Conservation (phyloP, 257 asterid genomes). For the Ophiorrhiza pumila region DNA sequence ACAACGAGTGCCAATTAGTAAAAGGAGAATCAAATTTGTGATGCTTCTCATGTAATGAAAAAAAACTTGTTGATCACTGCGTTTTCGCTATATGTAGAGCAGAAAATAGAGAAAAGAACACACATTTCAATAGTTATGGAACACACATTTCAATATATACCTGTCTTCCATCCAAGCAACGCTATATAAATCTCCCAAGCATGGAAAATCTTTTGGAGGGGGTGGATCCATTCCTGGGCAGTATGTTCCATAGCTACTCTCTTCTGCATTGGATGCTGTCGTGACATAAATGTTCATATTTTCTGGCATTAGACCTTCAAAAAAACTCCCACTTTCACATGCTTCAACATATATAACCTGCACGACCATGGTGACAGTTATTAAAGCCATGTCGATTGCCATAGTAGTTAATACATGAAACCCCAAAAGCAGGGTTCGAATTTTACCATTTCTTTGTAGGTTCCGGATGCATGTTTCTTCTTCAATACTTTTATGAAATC, state of each 20-base stretch:
- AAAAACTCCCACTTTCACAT: constrained; percentile 87
- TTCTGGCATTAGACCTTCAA: constrained; percentile 83
- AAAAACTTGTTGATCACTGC: no score
- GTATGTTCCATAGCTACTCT: constrained; percentile 91
- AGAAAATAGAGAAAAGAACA: background rate
- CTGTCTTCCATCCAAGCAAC: constrained; percentile 99
- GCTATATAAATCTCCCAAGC: constrained; percentile 91
- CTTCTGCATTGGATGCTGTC: constrained; percentile 81
- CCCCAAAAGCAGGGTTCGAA: background rate
- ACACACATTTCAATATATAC: constrained; percentile 28
- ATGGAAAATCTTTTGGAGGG: constrained; percentile 60
- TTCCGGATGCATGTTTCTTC: constrained; percentile 62
- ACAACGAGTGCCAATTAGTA: background rate
- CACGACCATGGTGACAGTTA: background rate
- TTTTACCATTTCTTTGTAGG: constrained; percentile 77
- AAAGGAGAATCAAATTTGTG: background rate
- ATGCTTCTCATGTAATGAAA: no score
- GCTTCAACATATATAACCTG: constrained; percentile 85
- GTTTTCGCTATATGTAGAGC: background rate
- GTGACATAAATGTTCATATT: constrained; percentile 70
- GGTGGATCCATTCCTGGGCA: constrained; percentile 74
- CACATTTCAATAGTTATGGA: background rate
- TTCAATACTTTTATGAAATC: constrained; percentile 70
- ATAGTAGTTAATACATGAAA: no score
- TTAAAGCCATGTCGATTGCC: background rate